Evolutionary conservation across 345 rosid genomes (phyloP), one percentile per base, ranked within the genome.

Genomic region (Gynandropsis gynandra): DNA sequence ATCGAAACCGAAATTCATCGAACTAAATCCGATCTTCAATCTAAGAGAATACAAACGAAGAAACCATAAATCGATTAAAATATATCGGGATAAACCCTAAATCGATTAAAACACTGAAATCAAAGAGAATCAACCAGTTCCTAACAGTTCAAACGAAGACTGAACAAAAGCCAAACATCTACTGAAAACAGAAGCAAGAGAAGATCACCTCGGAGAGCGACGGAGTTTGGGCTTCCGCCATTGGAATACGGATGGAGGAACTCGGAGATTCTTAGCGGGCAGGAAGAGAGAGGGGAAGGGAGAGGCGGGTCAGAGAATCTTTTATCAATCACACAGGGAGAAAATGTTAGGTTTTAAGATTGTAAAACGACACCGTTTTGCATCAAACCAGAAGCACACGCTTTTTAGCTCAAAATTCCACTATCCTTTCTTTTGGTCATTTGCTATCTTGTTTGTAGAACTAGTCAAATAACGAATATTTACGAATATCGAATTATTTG

Each of bases 121-220:
- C 29, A 24, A 24, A n/a, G 17, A 50, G 20, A 50, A 43, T 11
- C 9, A 65, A 50, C 55, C 52, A 32, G 33, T 7, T 47, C 0
- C 21, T 47, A 59, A 20, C 58, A 66, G 49, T 45, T 55, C 51
- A 34, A 33, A 29, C 35, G 10, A 31, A 10, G 49, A 54, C 8
- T 42, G 31, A 41, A 56, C n/a, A 15, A 48, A 64, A 38, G 46
- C 4, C 2, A 48, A 58, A 52, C 34, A 42, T 43, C 41, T 17
- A 52, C 12, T n/a, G 5, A 44, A 44, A 8, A 51, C 31, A 43
- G 49, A 15, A 21, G 18, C 45, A 34, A 20, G 37, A 33, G 18
- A 1, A n/a, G 37, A 43, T 44, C 43, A 89, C 98, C 89, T 87
- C 89, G 4, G 80, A 67, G 13, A 90, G 79, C 43, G 96, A 58